Conservation (phyloP, 2,329 filamentous ascomycete species). For the Colletotrichum brevisporum region DNA sequence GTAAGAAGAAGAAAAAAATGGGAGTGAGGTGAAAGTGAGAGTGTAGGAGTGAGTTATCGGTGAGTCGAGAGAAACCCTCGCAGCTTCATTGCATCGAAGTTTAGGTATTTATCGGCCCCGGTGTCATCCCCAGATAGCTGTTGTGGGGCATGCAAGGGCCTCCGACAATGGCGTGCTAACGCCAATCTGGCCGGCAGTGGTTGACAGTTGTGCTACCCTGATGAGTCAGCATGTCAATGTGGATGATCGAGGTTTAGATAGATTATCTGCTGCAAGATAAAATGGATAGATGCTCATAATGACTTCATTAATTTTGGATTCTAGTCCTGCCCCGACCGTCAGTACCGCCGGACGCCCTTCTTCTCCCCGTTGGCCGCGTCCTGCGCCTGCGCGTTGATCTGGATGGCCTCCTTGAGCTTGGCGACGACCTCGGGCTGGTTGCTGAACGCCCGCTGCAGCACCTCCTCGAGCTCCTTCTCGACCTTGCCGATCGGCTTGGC, state of each 20-base stretch:
- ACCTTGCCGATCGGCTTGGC: slow-evolving; percentile 66
- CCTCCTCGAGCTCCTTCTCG: slow-evolving; percentile 69
- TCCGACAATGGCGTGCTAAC: slow-evolving; percentile 22
- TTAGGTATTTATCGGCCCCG: slow-evolving; percentile 19
- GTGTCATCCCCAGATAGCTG: slow-evolving; percentile 14
- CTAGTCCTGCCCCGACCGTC: background rate
- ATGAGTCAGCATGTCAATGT: slow-evolving; percentile 40
- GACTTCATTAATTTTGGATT: background rate
- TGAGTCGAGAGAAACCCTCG: background rate
- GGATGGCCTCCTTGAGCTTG: slow-evolving; percentile 73
- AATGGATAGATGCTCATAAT: too few relatives aligned
- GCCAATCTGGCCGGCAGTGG: background rate
- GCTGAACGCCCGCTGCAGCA: slow-evolving; percentile 71
- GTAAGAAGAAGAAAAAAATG: background rate
- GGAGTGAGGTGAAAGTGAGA: background rate
- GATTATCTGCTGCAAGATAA: too few relatives aligned
- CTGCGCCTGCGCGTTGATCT: slow-evolving; percentile 68
- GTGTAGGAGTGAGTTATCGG: background rate
- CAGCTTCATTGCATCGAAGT: background rate
- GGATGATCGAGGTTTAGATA: too few relatives aligned
- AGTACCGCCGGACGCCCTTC: slow-evolving; percentile 44
- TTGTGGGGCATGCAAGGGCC: slow-evolving; percentile 16
- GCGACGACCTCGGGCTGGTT: slow-evolving; percentile 71
- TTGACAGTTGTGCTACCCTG: background rate
- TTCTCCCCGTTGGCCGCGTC: slow-evolving; percentile 58